Conservation (phyloP, 192 early-diverging fungal species). For the Coemansia sp. region DNA sequence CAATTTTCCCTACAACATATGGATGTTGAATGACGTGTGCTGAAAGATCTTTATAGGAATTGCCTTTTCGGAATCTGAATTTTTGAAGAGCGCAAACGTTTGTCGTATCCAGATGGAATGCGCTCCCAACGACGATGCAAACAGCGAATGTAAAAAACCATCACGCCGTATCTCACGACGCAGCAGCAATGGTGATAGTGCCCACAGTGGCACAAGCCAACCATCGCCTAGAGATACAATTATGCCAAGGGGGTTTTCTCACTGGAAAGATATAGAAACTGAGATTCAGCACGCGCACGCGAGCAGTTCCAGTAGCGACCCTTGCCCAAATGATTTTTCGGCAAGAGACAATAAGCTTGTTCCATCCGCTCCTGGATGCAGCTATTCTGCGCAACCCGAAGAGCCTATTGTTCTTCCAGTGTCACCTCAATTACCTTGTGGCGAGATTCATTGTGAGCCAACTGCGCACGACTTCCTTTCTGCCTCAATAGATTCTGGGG, state of each 20-base stretch:
- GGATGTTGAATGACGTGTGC: background rate
- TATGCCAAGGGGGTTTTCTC: background rate
- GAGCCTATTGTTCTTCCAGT: slow-evolving; percentile 8
- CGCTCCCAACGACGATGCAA: background rate
- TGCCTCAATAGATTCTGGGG: background rate
- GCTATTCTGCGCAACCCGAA: slow-evolving; percentile 6
- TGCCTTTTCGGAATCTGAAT: slow-evolving; percentile 44
- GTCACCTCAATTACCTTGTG: slow-evolving; percentile 3
- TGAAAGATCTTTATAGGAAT: slow-evolving; percentile 23
- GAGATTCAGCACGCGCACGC: background rate
- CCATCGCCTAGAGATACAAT: background rate
- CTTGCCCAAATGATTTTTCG: slow-evolving; percentile 7
- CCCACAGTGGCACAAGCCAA: background rate
- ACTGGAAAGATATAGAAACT: slow-evolving; percentile 3
- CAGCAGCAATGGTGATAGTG: background rate
- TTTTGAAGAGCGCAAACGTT: slow-evolving; percentile 36
- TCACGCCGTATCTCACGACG: background rate
- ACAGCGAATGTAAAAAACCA: background rate
- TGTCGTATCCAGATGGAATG: slow-evolving; percentile 21
- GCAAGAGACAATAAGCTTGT: slow-evolving; percentile 4
- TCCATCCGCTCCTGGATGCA: slow-evolving; percentile 8
- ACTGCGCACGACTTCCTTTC: background rate
- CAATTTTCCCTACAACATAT: background rate
- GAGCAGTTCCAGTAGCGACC: slow-evolving; percentile 4
- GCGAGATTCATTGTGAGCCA: background rate